These are phyloP conservation scores for Boletellus deceptivus DNA, from an alignment of 1,284 basidiomycete species.

Conservation along the genomic window DNA sequence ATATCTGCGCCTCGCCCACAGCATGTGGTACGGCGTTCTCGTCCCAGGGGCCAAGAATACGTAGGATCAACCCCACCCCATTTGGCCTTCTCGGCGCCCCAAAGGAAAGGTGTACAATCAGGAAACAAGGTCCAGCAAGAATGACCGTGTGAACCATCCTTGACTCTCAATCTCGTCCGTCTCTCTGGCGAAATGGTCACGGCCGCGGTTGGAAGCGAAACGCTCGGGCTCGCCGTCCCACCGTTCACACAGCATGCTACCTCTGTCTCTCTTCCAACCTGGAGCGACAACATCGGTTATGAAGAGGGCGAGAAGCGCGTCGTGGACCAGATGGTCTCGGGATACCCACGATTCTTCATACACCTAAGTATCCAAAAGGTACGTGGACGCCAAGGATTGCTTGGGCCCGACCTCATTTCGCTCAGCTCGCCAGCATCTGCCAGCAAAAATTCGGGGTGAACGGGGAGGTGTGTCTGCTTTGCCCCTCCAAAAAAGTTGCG, in stretches of 20 bases:
- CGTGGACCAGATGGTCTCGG: conserved; percentile 80
- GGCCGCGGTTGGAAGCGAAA: conserved; percentile 11
- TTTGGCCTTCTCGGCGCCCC: conserved; percentile 4
- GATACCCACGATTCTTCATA: conserved; percentile 98
- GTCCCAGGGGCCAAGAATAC: not conserved
- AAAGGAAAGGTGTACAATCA: too few species aligned
- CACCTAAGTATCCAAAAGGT: conserved; percentile 88
- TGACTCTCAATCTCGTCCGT: too few species aligned
- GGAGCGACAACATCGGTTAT: conserved; percentile 92
- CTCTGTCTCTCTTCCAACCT: conserved; percentile 94
- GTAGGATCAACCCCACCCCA: conserved; percentile 18
- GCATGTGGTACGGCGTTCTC: conserved; percentile 13
- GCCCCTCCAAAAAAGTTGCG: conserved; percentile 72
- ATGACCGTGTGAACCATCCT: too few species aligned
- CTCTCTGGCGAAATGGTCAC: conserved; percentile 15
- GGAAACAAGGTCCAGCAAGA: too few species aligned
- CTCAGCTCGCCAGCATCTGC: conserved; percentile 74
- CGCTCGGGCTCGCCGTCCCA: conserved; percentile 59
- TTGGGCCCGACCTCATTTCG: conserved; percentile 3
- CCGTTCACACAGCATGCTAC: conserved; percentile 85
- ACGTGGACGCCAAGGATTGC: conserved; percentile 23
- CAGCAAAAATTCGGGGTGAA: conserved; percentile 72
- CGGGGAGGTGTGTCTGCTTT: conserved; percentile 76
- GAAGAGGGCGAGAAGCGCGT: conserved; percentile 91
- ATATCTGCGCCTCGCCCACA: conserved; percentile 14